These are phyloP conservation scores for Ceratobasidium sp. DNA, from an alignment of 1,284 basidiomycete genomes.

Conservation along the genomic window DNA sequence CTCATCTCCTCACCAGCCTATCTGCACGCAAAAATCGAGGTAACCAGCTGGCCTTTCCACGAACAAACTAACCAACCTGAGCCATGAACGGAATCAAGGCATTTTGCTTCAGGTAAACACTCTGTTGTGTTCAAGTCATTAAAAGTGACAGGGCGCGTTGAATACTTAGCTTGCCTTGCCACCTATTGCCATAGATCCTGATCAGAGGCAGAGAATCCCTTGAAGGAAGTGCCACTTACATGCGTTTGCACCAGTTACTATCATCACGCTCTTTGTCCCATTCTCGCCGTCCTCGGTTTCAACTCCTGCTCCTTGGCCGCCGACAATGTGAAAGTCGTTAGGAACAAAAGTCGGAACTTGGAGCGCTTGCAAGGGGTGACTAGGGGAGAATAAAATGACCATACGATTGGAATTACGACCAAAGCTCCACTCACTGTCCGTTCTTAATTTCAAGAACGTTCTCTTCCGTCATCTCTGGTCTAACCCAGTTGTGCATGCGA, in stretches of 20 bases:
- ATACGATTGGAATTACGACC: background rate
- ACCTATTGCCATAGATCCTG: background rate
- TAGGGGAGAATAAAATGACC: constrained; percentile 54
- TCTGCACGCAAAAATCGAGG: constrained; percentile 59
- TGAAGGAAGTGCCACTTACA: constrained; percentile 57
- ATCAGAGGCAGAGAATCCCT: background rate
- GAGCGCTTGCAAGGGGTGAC: constrained; percentile 88
- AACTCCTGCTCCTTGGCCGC: constrained; percentile 65
- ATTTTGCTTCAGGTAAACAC: constrained; percentile 93
- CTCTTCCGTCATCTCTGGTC: constrained; percentile 82
- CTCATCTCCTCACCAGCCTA: constrained; percentile 73
- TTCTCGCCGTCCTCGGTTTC: constrained; percentile 52
- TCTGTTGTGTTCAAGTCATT: constrained; percentile 63
- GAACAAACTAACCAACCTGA: constrained; percentile 66
- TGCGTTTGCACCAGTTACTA: constrained; percentile 86
- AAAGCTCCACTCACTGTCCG: constrained; percentile 59
- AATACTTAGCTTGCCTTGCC: constrained; percentile 73
- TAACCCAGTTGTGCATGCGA: constrained; percentile 70
- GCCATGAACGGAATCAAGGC: constrained; percentile 94
- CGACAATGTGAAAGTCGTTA: constrained; percentile 79
- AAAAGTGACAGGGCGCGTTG: background rate
- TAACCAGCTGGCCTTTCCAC: background rate
- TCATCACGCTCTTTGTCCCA: constrained; percentile 65
- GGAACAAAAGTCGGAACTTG: constrained; percentile 83
- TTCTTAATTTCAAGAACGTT: constrained; percentile 79